Conservation (phyloP, 2,329 filamentous ascomycete species). For the Byssothecium circinans region DNA sequence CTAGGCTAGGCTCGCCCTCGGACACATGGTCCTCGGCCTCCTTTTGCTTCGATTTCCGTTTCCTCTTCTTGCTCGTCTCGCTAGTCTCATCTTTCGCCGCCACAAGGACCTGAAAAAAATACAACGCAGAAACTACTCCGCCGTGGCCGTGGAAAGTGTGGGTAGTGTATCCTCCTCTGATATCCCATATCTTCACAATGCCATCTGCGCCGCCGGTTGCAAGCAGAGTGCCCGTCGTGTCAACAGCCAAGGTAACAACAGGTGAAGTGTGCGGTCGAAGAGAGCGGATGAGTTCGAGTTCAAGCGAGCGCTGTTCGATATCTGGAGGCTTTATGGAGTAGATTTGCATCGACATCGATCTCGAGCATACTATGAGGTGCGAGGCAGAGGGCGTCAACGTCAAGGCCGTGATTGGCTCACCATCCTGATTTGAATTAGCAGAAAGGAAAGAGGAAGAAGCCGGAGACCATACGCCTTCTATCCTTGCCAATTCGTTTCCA, state of each 20-base stretch:
- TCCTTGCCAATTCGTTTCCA: constrained; percentile 76
- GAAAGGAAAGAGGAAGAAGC: constrained; percentile 24
- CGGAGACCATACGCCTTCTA: constrained; percentile 72
- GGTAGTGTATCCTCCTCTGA: constrained; percentile 83
- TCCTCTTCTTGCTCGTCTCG: constrained; percentile 42
- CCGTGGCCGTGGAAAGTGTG: constrained; percentile 95
- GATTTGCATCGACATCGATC: constrained; percentile 94
- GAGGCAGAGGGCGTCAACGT: constrained; percentile 82
- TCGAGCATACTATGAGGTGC: constrained; percentile 87
- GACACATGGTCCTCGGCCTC: constrained; percentile 45
- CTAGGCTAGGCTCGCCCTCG: constrained; percentile 52
- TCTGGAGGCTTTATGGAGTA: constrained; percentile 69
- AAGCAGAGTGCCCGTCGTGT: constrained; percentile 83
- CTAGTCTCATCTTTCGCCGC: constrained; percentile 50
- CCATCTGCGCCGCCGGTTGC: constrained; percentile 94
- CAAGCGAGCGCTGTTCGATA: constrained; percentile 59
- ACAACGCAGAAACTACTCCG: constrained; percentile 84
- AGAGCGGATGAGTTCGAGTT: constrained; percentile 70
- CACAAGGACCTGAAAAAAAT: constrained; percentile 79
- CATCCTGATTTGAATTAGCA: constrained; percentile 50
- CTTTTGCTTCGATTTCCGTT: constrained; percentile 47
- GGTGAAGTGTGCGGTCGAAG: constrained; percentile 89
- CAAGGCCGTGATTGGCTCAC: constrained; percentile 74
- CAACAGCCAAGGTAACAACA: constrained; percentile 81
- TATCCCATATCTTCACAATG: constrained; percentile 95